These are phyloP conservation scores for Francoa sonchifolia DNA, from an alignment of 441 rosid species.

Conservation along the genomic window DNA sequence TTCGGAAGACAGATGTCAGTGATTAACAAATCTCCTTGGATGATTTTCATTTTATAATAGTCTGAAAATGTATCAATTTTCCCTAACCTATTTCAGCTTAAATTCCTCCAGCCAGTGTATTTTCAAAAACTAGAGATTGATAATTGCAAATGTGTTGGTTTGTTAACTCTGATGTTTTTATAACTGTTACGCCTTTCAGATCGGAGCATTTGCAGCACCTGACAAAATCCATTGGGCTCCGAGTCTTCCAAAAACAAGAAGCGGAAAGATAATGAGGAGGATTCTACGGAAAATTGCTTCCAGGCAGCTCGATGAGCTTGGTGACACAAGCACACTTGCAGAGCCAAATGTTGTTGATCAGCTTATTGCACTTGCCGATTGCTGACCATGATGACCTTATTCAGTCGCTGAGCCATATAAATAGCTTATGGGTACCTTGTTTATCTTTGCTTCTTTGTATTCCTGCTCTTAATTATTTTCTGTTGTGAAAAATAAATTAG, in stretches of 20 bases:
- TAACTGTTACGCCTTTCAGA: conserved; percentile 25
- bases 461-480: too few species aligned
- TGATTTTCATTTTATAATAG: too few species aligned
- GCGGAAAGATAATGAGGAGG: conserved; percentile 95
- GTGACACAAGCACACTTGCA: conserved; percentile 89
- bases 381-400: too few species aligned
- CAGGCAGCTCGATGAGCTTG: conserved; percentile 71
- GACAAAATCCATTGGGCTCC: conserved; percentile 95
- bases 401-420: too few species aligned
- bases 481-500: too few species aligned
- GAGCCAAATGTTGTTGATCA: conserved; percentile 74
- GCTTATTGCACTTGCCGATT: conserved; percentile 58
- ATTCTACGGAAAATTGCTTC: conserved; percentile 87
- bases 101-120: too few species aligned
- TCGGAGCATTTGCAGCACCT: conserved; percentile 94
- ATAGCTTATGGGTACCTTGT: too few species aligned
- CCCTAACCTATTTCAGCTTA: too few species aligned
- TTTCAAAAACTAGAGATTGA: background rate
- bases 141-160: background rate
- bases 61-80: too few species aligned
- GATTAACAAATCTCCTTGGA: too few species aligned
- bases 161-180: conserved; percentile 1
- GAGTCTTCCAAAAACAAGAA: conserved; percentile 83
- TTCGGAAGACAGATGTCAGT: too few species aligned
- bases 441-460: too few species aligned